Evolutionary conservation across 1,284 basidiomycete species (phyloP).

Genomic region (Bjerkandera adusta): DNA sequence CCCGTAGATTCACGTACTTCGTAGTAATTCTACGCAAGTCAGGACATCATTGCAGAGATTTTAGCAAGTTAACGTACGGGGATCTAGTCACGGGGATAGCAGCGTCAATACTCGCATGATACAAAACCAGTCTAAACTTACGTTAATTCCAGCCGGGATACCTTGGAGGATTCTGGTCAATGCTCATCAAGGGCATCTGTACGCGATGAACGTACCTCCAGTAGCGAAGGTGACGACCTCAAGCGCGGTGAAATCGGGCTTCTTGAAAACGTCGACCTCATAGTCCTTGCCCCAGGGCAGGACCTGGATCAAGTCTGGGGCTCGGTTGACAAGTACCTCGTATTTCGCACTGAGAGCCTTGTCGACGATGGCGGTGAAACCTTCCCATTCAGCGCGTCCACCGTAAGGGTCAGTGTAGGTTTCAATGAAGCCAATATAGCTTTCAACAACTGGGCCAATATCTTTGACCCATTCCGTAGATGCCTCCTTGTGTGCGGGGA

Average conservation of each 20-base stretch:
- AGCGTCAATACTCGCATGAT: neutral
- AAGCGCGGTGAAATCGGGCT: constrained; percentile 84
- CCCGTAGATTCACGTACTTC: constrained; percentile 76
- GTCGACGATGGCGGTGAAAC: constrained; percentile 86
- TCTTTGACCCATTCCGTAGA: constrained; percentile 84
- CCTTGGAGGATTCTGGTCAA: constrained; percentile 37
- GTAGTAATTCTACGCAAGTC: constrained; percentile 81
- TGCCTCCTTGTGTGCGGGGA: constrained; percentile 74
- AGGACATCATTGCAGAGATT: neutral
- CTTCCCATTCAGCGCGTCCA: constrained; percentile 85
- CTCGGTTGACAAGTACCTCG: constrained; percentile 69
- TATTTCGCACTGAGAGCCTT: constrained; percentile 81
- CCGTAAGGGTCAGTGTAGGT: constrained; percentile 87
- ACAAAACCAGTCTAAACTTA: constrained; percentile 28
- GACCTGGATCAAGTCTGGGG: constrained; percentile 74
- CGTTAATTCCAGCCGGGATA: constrained; percentile 83
- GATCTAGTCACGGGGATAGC: constrained; percentile 43
- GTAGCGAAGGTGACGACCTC: constrained; percentile 81
- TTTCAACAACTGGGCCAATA: constrained; percentile 83
- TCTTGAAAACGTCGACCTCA: constrained; percentile 80
- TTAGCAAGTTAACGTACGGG: constrained; percentile 44
- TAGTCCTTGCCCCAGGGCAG: constrained; percentile 83
- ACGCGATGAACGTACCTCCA: constrained; percentile 49
- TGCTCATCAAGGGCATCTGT: neutral
- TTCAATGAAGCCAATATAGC: constrained; percentile 68